These are phyloP conservation scores for Coelastrella sp. DNA, from an alignment of 139 green algal genomes.

Conservation along the genomic window DNA sequence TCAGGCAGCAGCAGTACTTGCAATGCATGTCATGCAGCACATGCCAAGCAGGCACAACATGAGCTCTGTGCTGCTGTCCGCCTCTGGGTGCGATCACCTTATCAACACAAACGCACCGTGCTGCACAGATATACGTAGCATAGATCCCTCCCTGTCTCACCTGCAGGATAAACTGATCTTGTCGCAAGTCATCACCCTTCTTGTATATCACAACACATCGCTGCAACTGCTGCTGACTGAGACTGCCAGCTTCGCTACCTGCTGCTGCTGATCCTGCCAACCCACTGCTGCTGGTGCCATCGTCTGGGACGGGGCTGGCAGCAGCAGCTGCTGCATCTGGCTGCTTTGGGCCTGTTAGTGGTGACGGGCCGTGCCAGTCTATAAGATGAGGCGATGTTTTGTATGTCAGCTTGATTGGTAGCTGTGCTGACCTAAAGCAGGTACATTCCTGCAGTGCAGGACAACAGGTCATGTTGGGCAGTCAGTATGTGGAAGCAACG, in stretches of 20 bases:
- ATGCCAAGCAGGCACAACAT: too few species aligned
- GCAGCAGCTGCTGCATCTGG: conserved; percentile 27
- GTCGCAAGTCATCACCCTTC: conserved; percentile 95
- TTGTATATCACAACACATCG: conserved; percentile 96
- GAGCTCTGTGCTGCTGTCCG: too few species aligned
- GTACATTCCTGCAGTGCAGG: conserved; percentile 80
- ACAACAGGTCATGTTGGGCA: too few species aligned
- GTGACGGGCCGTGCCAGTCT: conserved; percentile 30
- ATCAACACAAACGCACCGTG: too few species aligned
- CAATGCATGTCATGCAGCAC: too few species aligned
- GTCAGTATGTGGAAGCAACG: too few species aligned
- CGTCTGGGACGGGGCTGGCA: too few species aligned
- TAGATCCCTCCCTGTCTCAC: background rate
- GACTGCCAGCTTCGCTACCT: background rate
- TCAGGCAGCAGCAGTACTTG: too few species aligned
- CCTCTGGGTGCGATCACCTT: too few species aligned
- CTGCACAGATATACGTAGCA: too few species aligned
- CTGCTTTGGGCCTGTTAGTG: conserved; percentile 23
- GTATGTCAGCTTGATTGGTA: conserved; percentile 88
- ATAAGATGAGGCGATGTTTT: conserved; percentile 24
- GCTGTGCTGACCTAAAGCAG: conserved; percentile 95
- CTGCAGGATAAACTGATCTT: conserved; percentile 76
- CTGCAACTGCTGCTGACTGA: background rate
- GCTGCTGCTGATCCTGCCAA: conserved; percentile 38
- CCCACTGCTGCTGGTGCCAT: background rate